Percentiles rank a stretch among this genome's conserved stretches.
Evolutionary conservation across 106 monocot species (phyloP).

Genomic region (Xerophyta viscosa): DNA sequence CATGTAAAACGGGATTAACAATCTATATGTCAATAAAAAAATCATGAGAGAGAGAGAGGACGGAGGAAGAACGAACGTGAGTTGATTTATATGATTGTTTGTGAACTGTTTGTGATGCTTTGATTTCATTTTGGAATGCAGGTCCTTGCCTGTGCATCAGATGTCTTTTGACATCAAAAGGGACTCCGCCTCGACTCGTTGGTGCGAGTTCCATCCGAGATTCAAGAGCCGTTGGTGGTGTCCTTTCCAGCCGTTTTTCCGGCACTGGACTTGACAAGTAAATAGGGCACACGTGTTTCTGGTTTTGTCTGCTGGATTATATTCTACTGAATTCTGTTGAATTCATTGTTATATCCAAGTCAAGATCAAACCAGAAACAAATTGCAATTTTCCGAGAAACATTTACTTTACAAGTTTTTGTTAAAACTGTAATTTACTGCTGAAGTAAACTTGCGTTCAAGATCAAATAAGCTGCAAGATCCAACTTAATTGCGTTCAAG

Average conservation of each 20-base stretch:
- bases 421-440: neutral
- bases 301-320: neutral
- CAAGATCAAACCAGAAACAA: slow-evolving; percentile 1
- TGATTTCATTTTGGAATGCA: slow-evolving; percentile 16
- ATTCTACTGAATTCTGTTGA: neutral
- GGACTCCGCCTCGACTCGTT: slow-evolving; percentile 25
- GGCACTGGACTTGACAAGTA: slow-evolving; percentile 28
- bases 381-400: neutral
- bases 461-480: too few species aligned
- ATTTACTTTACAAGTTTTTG: neutral
- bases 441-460: neutral
- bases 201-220: slow-evolving; percentile 26
- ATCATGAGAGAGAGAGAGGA: too few species aligned
- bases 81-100: too few species aligned
- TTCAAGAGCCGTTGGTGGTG: slow-evolving; percentile 32
- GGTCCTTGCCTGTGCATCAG: slow-evolving; percentile 23
- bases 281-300: neutral
- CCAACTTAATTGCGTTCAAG: too few species aligned
- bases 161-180: slow-evolving; percentile 48
- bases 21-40: too few species aligned
- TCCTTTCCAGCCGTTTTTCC: slow-evolving; percentile 11
- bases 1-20: too few species aligned
- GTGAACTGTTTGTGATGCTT: slow-evolving; percentile 3
- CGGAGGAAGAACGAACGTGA: too few species aligned
- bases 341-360: neutral